A percentile compares a stretch with the other conserved stretches of the same genome.
These are phyloP conservation scores for Candida hispaniensis DNA, from an alignment of 805 yeast genomes.

Conservation along the genomic window DNA sequence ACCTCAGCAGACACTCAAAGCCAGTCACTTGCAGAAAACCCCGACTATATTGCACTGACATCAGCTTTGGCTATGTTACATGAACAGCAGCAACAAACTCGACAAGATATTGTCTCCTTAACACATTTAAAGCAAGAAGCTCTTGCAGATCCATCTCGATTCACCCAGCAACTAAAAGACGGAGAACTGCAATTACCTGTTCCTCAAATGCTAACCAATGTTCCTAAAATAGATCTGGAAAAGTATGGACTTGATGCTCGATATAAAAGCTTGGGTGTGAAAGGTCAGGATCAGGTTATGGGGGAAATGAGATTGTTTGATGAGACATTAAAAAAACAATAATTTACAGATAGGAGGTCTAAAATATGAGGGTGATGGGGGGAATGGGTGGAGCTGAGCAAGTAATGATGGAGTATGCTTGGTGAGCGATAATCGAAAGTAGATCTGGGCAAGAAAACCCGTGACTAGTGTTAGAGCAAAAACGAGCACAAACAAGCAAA, in stretches of 20 bases:
- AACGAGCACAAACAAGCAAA: too few relatives aligned
- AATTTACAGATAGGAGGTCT: too few relatives aligned
- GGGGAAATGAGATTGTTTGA: slow-evolving; percentile 22
- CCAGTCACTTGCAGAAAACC: slow-evolving; percentile 15
- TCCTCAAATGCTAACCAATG: slow-evolving; percentile 24
- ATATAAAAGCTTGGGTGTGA: too few relatives aligned
- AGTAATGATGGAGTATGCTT: too few relatives aligned
- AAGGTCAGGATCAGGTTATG: slow-evolving; percentile 22
- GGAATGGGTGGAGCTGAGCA: too few relatives aligned
- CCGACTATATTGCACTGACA: slow-evolving; percentile 27
- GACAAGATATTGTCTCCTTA: slow-evolving; percentile 23
- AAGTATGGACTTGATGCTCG: too few relatives aligned
- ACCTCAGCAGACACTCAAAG: too few relatives aligned
- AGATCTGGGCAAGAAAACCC: too few relatives aligned
- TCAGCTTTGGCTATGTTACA: slow-evolving; percentile 24
- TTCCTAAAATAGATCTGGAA: slow-evolving; percentile 26
- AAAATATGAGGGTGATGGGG: too few relatives aligned
- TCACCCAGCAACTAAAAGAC: slow-evolving; percentile 19
- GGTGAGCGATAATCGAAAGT: too few relatives aligned
- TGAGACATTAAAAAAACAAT: slow-evolving; percentile 18
- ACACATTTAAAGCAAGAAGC: slow-evolving; percentile 23
- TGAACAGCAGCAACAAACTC: slow-evolving; percentile 22
- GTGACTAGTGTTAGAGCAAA: too few relatives aligned
- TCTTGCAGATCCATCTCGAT: slow-evolving; percentile 23
- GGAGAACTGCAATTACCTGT: slow-evolving; percentile 21